A percentile compares a stretch with the other conserved stretches of the same genome.
Evolutionary conservation across 345 rosid genomes (phyloP).

Genomic region (Stellera chamaejasme): DNA sequence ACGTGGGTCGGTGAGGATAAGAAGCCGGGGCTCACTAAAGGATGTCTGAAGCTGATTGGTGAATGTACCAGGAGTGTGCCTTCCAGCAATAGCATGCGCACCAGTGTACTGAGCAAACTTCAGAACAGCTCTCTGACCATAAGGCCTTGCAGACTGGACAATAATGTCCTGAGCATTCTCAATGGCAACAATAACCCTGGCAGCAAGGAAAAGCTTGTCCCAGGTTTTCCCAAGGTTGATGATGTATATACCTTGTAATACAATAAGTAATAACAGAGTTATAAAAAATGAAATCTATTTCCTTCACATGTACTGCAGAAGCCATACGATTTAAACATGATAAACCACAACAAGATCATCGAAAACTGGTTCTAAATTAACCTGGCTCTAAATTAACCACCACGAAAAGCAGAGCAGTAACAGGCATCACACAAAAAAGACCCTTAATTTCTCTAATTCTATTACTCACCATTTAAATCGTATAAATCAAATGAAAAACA

Average conservation of each 20-base stretch:
- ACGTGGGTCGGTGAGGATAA: constrained; percentile 93
- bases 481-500: no score
- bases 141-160: constrained; percentile 98
- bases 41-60: constrained; percentile 93
- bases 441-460: no score
- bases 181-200: constrained; percentile 75
- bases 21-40: constrained; percentile 78
- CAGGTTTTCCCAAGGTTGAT: constrained; percentile 89
- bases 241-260: constrained; percentile 62
- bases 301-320: no score
- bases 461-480: no score
- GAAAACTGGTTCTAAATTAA: no score
- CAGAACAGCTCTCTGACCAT: constrained; percentile 93
- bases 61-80: constrained; percentile 98
- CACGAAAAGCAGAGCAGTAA: no score
- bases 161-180: constrained; percentile 91
- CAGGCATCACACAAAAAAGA: no score
- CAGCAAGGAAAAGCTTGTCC: constrained; percentile 89
- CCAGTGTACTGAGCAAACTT: constrained; percentile 96
- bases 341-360: no score
- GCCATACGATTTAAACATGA: no score
- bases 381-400: no score
- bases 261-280: neutral
- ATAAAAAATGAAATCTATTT: no score
- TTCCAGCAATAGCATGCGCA: constrained; percentile 94